Conservation (phyloP, 441 rosid genomes). For the Pelargonium australe region DNA sequence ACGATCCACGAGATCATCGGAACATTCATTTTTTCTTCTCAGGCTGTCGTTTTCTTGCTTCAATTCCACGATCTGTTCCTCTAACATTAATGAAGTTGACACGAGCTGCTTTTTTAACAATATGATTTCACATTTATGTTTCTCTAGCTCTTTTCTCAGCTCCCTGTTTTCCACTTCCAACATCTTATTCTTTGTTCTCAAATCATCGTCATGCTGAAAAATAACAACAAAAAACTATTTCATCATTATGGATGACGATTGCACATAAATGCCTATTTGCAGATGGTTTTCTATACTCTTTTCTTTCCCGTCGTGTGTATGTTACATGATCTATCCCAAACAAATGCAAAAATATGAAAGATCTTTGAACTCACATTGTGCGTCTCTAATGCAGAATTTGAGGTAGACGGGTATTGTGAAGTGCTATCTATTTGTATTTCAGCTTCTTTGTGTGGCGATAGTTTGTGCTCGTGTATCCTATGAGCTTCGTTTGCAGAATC, state of each 20-base stretch:
- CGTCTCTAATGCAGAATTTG: neutral
- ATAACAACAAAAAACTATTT: neutral
- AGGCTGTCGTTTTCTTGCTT: constrained; percentile 23
- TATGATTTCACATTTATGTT: constrained; percentile 6
- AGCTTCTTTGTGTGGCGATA: too few relatives aligned
- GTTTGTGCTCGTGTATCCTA: neutral
- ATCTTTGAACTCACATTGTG: neutral
- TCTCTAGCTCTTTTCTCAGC: constrained; percentile 14
- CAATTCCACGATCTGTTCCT: constrained; percentile 21
- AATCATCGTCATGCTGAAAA: constrained; percentile 23
- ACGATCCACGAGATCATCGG: neutral
- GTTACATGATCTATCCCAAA: neutral
- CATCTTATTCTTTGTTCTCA: constrained; percentile 14
- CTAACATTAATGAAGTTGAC: constrained; percentile 5
- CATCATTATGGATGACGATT: neutral
- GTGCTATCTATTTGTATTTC: neutral
- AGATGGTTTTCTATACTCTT: too few relatives aligned
- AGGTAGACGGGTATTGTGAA: neutral
- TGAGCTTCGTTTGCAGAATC: neutral
- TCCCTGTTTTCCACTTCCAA: constrained; percentile 18
- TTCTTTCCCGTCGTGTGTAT: too few relatives aligned
- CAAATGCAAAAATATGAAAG: neutral
- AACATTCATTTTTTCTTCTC: constrained; percentile 19
- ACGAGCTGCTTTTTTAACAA: constrained; percentile 10
- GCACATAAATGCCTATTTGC: neutral